A percentile compares a stretch with the other conserved stretches of the same genome.
Evolutionary conservation across 2,329 filamentous ascomycete species (phyloP).

Genomic region (Fusarium sp.): DNA sequence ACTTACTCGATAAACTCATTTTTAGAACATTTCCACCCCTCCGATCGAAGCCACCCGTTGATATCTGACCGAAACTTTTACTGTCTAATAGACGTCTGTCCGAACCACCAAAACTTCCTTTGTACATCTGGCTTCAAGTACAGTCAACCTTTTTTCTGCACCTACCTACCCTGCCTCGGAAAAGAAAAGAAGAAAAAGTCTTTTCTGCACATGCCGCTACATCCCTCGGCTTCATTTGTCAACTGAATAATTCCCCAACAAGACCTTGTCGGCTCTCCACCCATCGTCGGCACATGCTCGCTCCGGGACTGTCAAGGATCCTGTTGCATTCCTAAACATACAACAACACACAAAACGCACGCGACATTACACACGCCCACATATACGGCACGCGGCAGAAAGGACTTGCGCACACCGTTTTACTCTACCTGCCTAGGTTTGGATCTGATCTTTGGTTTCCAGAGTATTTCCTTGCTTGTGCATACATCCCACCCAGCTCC

Average conservation of each 20-base stretch:
- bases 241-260: conserved; percentile 18
- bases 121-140: conserved; percentile 16
- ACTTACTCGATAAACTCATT: background rate
- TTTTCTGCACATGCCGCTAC: conserved; percentile 28
- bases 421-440: background rate
- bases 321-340: conserved; percentile 41
- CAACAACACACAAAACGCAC: conserved; percentile 35
- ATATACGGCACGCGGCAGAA: conserved; percentile 1
- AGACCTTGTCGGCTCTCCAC: conserved; percentile 34
- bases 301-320: conserved; percentile 31
- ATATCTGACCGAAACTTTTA: conserved; percentile 5
- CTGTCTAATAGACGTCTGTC: background rate
- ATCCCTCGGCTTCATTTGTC: conserved; percentile 18
- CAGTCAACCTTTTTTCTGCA: conserved; percentile 5
- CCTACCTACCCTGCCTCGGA: conserved; percentile 16
- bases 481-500: background rate
- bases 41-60: background rate
- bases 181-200: background rate
- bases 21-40: background rate
- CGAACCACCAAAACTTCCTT: background rate
- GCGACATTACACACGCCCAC: conserved; percentile 16
- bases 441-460: background rate
- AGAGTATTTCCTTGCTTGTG: background rate
- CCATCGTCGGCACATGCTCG: conserved; percentile 30
- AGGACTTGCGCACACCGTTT: conserved; percentile 2